These are phyloP conservation scores for Colletotrichum liriopes DNA, from an alignment of 2,329 filamentous ascomycete genomes.

Conservation along the genomic window DNA sequence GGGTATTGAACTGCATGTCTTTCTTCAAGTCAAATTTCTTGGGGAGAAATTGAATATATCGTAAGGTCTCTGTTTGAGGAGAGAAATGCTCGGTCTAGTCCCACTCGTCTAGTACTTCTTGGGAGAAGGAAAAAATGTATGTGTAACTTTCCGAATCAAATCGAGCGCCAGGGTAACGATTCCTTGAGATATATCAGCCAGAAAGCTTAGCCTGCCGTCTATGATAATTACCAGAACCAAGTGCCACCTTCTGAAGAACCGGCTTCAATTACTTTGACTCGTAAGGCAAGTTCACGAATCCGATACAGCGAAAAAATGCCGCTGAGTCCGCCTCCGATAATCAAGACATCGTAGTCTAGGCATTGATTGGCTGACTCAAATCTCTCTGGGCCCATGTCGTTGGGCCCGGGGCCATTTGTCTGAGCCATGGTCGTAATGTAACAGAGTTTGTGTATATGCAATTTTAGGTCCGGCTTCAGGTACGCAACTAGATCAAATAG, in stretches of 20 bases:
- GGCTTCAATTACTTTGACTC: slow-evolving; percentile 57
- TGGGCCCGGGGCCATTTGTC: not conserved
- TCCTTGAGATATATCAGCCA: slow-evolving; percentile 42
- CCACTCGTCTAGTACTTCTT: slow-evolving; percentile 60
- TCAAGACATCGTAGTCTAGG: slow-evolving; percentile 55
- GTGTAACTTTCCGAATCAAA: slow-evolving; percentile 63
- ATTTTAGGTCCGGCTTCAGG: too few species aligned
- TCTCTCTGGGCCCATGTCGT: not conserved
- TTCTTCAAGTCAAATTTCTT: slow-evolving; percentile 54
- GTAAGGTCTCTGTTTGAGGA: slow-evolving; percentile 54
- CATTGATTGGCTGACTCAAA: slow-evolving; percentile 34
- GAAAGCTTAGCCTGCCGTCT: not conserved
- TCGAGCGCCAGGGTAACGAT: slow-evolving; percentile 62
- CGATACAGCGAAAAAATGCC: slow-evolving; percentile 60
- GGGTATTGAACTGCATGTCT: slow-evolving; percentile 52
- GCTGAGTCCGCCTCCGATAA: slow-evolving; percentile 58
- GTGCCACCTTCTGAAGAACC: slow-evolving; percentile 60
- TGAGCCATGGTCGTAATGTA: not conserved
- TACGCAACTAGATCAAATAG: not conserved
- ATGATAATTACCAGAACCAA: slow-evolving; percentile 57
- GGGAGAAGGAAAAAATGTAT: slow-evolving; percentile 60
- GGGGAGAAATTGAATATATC: slow-evolving; percentile 57
- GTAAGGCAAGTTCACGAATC: slow-evolving; percentile 56
- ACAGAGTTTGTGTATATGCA: not conserved
- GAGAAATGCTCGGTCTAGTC: slow-evolving; percentile 56